phyloP scores from a whole-genome alignment of 768 basidiomycete genomes.

The Tricholoma matsutake region DNA sequence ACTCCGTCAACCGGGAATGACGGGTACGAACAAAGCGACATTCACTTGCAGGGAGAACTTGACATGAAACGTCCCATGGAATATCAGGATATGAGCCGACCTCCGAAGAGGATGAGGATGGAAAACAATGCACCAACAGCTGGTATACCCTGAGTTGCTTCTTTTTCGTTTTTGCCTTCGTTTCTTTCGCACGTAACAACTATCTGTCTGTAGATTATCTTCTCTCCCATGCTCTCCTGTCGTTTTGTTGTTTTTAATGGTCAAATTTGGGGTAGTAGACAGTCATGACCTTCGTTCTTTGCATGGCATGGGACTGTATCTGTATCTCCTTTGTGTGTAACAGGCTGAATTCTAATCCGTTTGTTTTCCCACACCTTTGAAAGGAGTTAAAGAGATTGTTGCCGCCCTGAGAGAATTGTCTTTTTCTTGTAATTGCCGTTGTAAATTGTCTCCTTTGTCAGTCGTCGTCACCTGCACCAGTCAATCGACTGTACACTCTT shows the following conservation, averaged over 20 bases:
- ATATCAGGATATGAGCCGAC: conserved; percentile 47
- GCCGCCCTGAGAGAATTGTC: conserved; percentile 8
- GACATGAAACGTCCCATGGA: conserved; percentile 63
- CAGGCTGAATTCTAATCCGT: conserved; percentile 8
- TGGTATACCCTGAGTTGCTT: conserved; percentile 51
- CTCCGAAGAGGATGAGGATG: conserved; percentile 73
- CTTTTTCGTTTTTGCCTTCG: background rate
- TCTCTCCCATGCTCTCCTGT: conserved; percentile 28
- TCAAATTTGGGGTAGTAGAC: conserved; percentile 19
- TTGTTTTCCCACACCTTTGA: conserved; percentile 18
- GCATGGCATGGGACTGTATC: conserved; percentile 23
- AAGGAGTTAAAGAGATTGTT: conserved; percentile 8
- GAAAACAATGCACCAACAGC: conserved; percentile 43
- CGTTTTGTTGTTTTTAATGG: conserved; percentile 21
- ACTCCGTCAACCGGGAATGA: conserved; percentile 43
- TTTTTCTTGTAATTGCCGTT: background rate
- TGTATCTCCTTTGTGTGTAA: conserved; percentile 27
- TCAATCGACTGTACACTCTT: conserved; percentile 15
- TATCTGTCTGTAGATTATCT: conserved; percentile 35
- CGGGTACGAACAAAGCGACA: conserved; percentile 37
- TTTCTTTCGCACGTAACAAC: conserved; percentile 12
- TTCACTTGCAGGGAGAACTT: conserved; percentile 43
- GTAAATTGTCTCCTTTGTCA: conserved; percentile 5
- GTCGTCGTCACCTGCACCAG: conserved; percentile 8
- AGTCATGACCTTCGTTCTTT: conserved; percentile 14